These are phyloP conservation scores for Trichoderma sp. DNA, from an alignment of 2,329 filamentous ascomycete genomes.

Conservation along the genomic window DNA sequence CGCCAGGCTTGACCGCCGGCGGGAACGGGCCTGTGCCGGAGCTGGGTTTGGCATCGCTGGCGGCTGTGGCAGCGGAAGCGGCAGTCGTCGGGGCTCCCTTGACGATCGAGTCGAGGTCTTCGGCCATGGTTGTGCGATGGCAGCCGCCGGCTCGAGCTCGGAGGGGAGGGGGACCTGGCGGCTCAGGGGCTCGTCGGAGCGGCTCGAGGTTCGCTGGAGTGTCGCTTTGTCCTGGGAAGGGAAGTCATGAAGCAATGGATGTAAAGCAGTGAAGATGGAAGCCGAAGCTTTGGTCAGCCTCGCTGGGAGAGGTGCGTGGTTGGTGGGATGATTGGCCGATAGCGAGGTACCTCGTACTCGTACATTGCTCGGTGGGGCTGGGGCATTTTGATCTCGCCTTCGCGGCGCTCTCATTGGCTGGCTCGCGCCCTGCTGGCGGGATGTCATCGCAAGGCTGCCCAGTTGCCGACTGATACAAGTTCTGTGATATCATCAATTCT, in stretches of 20 bases:
- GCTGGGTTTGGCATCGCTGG: slow-evolving; percentile 51
- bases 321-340: neutral
- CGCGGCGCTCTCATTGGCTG: neutral
- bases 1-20: slow-evolving; percentile 54
- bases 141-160: slow-evolving; percentile 20
- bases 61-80: slow-evolving; percentile 53
- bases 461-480: neutral
- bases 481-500: neutral
- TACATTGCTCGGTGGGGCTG: slow-evolving; percentile 1
- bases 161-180: neutral
- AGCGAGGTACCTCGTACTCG: no score
- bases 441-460: slow-evolving; percentile 3
- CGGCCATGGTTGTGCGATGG: slow-evolving; percentile 55
- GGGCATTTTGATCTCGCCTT: neutral
- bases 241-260: neutral
- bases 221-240: neutral
- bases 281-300: slow-evolving; percentile 16
- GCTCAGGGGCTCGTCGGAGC: slow-evolving; percentile 14
- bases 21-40: slow-evolving; percentile 49
- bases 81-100: slow-evolving; percentile 80
- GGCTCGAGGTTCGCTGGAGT: neutral
- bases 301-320: slow-evolving; percentile 18
- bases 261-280: neutral
- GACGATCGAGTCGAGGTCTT: slow-evolving; percentile 82
- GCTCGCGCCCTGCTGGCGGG: neutral